Evolutionary conservation across 768 basidiomycete species (phyloP).

Genomic region (Leccinum rimulosum): DNA sequence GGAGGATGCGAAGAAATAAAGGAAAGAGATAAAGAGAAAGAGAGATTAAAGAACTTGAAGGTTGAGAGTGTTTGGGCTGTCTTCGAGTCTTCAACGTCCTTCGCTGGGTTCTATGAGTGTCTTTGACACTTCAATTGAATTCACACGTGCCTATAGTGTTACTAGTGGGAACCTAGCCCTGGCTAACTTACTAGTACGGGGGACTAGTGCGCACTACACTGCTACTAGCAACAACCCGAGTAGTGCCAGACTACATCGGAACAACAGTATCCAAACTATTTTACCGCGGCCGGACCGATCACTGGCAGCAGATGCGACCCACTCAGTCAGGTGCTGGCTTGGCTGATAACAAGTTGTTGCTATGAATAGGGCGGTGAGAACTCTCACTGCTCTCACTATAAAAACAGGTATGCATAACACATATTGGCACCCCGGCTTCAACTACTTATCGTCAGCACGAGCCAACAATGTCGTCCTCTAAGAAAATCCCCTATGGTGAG

Average conservation of each 20-base stretch:
- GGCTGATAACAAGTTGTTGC: neutral
- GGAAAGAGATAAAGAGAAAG: neutral
- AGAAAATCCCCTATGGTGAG: constrained; percentile 35
- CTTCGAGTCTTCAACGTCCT: neutral
- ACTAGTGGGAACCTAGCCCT: no score
- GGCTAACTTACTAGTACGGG: no score
- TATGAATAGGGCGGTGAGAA: constrained; percentile 24
- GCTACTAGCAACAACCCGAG: no score
- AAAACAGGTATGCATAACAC: neutral
- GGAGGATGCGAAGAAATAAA: neutral
- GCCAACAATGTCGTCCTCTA: constrained; percentile 20
- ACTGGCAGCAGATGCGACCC: no score
- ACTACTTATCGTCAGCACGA: neutral
- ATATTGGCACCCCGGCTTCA: neutral
- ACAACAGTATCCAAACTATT: neutral
- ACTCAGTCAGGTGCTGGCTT: constrained; percentile 2
- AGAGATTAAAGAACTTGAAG: no score
- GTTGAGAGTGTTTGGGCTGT: neutral
- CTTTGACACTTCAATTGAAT: neutral
- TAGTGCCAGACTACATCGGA: no score
- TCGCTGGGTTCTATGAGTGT: neutral
- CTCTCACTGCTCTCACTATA: neutral
- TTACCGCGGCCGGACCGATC: neutral
- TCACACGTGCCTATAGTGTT: constrained; percentile 14
- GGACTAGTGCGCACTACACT: no score